These are phyloP conservation scores for Blastocystis sp. DNA, from an alignment of 352 stramenopile genomes.

Conservation along the genomic window DNA sequence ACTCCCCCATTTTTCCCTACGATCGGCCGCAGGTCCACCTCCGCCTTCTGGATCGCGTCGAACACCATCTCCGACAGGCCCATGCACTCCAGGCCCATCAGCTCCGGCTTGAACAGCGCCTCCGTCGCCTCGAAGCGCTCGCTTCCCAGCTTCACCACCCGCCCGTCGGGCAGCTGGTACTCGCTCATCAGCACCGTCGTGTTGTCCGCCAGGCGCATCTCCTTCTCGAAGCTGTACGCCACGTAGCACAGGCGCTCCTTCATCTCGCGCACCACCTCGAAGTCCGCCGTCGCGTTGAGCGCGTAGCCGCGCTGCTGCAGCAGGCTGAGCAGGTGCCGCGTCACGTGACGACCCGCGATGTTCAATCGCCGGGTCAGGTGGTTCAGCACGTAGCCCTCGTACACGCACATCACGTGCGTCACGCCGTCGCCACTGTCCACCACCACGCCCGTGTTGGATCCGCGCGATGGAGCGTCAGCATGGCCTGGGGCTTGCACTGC, in stretches of 20 bases:
- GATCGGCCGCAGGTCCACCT: constrained; percentile 73
- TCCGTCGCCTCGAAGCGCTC: constrained; percentile 62
- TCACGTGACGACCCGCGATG: constrained; percentile 86
- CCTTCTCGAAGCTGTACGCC: constrained; percentile 81
- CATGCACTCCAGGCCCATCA: constrained; percentile 91
- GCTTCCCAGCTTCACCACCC: constrained; percentile 81
- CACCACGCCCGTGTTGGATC: constrained; percentile 79
- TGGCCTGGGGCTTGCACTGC: constrained; percentile 86
- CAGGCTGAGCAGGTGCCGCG: constrained; percentile 89
- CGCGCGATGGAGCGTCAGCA: constrained; percentile 87
- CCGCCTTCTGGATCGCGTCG: constrained; percentile 93
- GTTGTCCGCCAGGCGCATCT: constrained; percentile 79
- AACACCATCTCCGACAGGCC: constrained; percentile 93
- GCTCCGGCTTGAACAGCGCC: constrained; percentile 87
- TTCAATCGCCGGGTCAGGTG: constrained; percentile 85
- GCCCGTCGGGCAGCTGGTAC: constrained; percentile 87
- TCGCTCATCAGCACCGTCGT: constrained; percentile 69
- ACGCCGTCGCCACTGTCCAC: constrained; percentile 87
- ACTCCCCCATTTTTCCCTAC: constrained; percentile 76
- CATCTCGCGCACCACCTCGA: constrained; percentile 79
- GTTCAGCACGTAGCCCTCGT: constrained; percentile 83
- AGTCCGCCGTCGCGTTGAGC: constrained; percentile 78
- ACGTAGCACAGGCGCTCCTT: constrained; percentile 90
- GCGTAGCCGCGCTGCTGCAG: constrained; percentile 84
- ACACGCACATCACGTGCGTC: constrained; percentile 82